phyloP scores from a whole-genome alignment of 2,329 filamentous ascomycete species.

The Beauveria australis region DNA sequence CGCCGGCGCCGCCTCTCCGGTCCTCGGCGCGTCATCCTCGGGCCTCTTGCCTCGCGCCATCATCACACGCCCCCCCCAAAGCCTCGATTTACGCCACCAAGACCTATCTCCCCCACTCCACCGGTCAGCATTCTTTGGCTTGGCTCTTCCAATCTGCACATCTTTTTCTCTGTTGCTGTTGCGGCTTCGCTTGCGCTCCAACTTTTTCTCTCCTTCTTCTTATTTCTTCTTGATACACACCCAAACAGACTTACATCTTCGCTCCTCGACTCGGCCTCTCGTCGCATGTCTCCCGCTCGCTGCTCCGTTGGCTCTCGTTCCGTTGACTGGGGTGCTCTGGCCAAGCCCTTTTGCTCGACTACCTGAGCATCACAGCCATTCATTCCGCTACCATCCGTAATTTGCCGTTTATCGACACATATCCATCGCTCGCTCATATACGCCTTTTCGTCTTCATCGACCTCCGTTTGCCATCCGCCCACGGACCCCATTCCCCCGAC shows the following conservation, averaged over 20 bases:
- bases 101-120: background rate
- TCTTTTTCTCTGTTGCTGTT: background rate
- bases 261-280: background rate
- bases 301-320: conserved; percentile 4
- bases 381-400: background rate
- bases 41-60: background rate
- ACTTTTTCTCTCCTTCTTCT: background rate
- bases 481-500: background rate
- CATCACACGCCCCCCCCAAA: background rate
- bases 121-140: background rate
- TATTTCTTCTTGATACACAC: background rate
- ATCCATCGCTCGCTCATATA: background rate
- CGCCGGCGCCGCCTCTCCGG: background rate
- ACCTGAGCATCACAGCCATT: background rate
- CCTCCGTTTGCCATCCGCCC: background rate
- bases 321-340: conserved; percentile 12
- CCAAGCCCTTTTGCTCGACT: background rate
- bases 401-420: background rate
- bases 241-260: background rate
- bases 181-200: background rate
- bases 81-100: conserved; percentile 4
- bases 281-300: conserved; percentile 10
- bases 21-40: conserved; percentile 1
- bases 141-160: background rate
- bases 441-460: background rate